Percentiles rank a stretch among this genome's conserved stretches.
Evolutionary conservation across 106 monocot species (phyloP).

Genomic region (Dendrobium huoshanense): DNA sequence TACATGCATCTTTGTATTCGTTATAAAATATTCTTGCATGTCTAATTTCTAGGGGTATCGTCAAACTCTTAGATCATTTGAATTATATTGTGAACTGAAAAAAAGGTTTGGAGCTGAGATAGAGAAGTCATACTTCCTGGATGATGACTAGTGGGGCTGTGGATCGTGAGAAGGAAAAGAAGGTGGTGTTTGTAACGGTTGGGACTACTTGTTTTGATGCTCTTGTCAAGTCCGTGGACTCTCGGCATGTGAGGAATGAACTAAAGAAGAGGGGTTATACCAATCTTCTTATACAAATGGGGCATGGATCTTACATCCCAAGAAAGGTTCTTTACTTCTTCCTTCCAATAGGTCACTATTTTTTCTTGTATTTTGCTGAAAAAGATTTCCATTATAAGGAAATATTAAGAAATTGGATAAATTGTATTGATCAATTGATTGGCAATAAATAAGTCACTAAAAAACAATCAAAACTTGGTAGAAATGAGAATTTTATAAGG

Average conservation of each 20-base stretch:
- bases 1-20: background rate
- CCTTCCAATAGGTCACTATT: background rate
- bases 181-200: constrained; percentile 85
- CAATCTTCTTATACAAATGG: constrained; percentile 80
- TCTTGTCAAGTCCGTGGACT: constrained; percentile 63
- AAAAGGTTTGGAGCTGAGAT: background rate
- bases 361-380: background rate
- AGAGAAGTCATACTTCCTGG: background rate
- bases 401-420: too few species aligned
- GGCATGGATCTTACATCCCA: constrained; percentile 73
- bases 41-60: background rate
- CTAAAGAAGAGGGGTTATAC: constrained; percentile 56
- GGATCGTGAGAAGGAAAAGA: constrained; percentile 7
- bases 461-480: too few species aligned
- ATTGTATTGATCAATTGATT: too few species aligned
- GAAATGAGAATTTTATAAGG: too few species aligned
- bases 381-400: too few species aligned
- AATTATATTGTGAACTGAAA: background rate
- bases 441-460: too few species aligned
- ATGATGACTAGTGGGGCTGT: background rate
- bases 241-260: constrained; percentile 50
- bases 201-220: constrained; percentile 84
- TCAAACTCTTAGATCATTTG: background rate
- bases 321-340: constrained; percentile 38
- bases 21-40: background rate